Evolutionary conservation across 495 filamentous ascomycete species (phyloP).

Genomic region (Xylaria intraflava): DNA sequence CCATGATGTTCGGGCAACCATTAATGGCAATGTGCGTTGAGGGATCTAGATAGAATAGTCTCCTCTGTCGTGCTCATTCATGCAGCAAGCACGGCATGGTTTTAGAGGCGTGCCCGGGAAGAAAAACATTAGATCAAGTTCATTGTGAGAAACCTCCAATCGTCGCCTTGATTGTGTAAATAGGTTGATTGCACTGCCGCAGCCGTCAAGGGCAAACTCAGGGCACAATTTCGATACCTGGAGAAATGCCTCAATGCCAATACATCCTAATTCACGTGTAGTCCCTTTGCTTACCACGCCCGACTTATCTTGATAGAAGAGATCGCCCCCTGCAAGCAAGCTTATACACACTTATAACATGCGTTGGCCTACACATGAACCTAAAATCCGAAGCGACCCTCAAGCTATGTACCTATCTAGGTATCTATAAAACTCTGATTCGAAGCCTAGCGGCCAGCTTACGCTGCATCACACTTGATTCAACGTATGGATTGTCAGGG

Average conservation of each 20-base stretch:
- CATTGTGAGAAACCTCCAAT: no score
- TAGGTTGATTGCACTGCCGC: no score
- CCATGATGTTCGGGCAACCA: slow-evolving; percentile 10
- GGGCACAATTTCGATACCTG: not conserved
- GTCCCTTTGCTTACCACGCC: not conserved
- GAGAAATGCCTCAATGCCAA: not conserved
- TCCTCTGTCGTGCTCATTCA: slow-evolving; percentile 9
- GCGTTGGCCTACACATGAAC: not conserved
- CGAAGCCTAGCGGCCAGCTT: not conserved
- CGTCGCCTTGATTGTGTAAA: no score
- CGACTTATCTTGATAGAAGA: no score
- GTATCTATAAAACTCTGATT: not conserved
- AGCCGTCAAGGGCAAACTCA: not conserved
- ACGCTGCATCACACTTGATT: not conserved
- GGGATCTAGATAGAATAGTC: slow-evolving; percentile 6
- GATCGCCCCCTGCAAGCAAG: no score
- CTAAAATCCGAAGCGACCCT: not conserved
- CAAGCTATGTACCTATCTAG: no score
- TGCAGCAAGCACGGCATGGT: slow-evolving; percentile 14
- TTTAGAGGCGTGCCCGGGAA: slow-evolving; percentile 11
- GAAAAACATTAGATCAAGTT: slow-evolving; percentile 6
- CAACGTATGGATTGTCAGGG: not conserved
- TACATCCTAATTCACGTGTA: not conserved
- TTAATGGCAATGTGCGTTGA: slow-evolving; percentile 14
- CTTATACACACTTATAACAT: no score